phyloP scores from a whole-genome alignment of 345 rosid genomes.

The Brassica carinata region DNA sequence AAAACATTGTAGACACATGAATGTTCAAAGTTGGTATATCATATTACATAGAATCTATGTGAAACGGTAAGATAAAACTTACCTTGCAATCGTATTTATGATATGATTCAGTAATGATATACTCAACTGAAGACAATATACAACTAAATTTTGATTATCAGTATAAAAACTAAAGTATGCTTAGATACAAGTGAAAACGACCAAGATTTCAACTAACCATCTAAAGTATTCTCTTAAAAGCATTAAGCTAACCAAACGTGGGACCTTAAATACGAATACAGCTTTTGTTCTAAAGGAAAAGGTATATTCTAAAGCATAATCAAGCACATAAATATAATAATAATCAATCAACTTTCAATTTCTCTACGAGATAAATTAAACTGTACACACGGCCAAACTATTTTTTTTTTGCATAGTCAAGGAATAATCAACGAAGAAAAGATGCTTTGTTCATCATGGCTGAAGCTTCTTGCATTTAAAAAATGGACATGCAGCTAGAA shows the following conservation, averaged over 20 bases:
- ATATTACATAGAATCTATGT: not conserved
- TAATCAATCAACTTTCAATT: conserved; percentile 1
- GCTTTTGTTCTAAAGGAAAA: conserved; percentile 31
- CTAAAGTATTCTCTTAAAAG: conserved; percentile 31
- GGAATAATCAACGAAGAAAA: conserved; percentile 32
- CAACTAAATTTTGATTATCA: conserved; percentile 12
- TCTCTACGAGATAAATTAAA: conserved; percentile 3
- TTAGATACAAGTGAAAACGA: conserved; percentile 33
- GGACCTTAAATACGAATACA: conserved; percentile 34
- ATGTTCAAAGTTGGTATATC: conserved; percentile 1
- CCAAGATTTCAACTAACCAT: conserved; percentile 42
- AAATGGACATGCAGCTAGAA: conserved; percentile 26
- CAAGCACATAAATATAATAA: conserved; percentile 14
- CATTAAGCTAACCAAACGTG: conserved; percentile 33
- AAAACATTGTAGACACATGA: not conserved
- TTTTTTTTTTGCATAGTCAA: conserved; percentile 30
- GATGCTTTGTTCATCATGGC: conserved; percentile 33
- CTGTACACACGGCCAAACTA: conserved; percentile 32
- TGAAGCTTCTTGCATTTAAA: conserved; percentile 18
- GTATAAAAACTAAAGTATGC: conserved; percentile 25
- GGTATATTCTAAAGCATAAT: conserved; percentile 15
- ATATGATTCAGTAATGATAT: not conserved
- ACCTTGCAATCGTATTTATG: conserved; percentile 2
- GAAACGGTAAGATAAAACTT: not conserved
- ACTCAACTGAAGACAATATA: conserved; percentile 1